Evolutionary conservation across 23 red algal genomes (phyloP), one percentile per base, ranked within the genome.

Genomic region (Rhodosorus marinus): DNA sequence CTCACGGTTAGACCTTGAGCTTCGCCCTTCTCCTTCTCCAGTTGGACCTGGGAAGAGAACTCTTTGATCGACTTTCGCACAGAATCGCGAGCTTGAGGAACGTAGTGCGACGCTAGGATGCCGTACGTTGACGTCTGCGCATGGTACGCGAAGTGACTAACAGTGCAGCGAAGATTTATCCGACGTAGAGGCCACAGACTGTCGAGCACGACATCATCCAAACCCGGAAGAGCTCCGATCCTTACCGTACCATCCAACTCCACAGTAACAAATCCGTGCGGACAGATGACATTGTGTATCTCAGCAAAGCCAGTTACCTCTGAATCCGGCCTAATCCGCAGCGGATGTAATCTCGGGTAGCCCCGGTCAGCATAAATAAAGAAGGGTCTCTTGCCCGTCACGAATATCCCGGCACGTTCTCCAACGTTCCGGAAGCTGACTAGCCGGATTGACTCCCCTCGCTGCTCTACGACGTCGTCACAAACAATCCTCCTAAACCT

Each of bases 211-310:
- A 81, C 41, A 4, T 56, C 51, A 20, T 49, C 60, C 15, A 51
- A 59, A 6, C 56, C 45, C 2, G 54, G 64, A 0, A 81, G 52
- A 19, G 57, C 59, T 25, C 51, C 50, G 53, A 81, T 69, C n/a
- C 75, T 32, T 8, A 59, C 53, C 42, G 57, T 46, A 52, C 59
- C 58, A 52, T 77, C n/a, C n/a, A n/a, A n/a, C n/a, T n/a, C n/a
- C 3, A 81, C 29, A 22, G 51, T 69, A 15, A 87, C 52, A 35
- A 87, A 75, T 2, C 81, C 81, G 42, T 62, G 49, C 26, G 56
- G 69, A 60, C 70, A 87, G 30, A 47, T 73, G 0, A 70, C 70
- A 47, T 75, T 67, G 70, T 87, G 81, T 45, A 87, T 57, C 31
- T 75, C 69, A 11, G 70, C 38, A 49, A 87, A 73, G 17, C 52